Percentiles rank a stretch among this genome's conserved stretches.
Evolutionary conservation across 371 early-diverging fungal genomes (phyloP).

Genomic region (Conidiobolus incongruus): DNA sequence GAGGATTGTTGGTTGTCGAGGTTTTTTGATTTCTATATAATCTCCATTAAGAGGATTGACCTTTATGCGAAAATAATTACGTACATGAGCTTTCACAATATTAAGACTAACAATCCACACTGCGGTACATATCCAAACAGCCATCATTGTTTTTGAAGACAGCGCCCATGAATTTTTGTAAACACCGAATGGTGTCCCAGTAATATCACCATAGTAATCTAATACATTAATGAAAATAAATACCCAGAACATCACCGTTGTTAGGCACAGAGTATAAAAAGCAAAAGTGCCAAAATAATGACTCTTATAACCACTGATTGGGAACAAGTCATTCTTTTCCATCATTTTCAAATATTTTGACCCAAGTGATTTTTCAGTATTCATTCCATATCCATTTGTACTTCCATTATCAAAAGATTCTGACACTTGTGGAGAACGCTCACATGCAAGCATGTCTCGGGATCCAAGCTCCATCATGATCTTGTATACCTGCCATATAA

Average conservation of each 20-base stretch:
- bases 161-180: conserved; percentile 22
- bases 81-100: conserved; percentile 13
- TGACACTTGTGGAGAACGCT: not conserved
- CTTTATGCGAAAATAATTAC: conserved; percentile 39
- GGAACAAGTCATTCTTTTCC: too few species aligned
- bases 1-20: conserved; percentile 20
- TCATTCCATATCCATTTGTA: too few species aligned
- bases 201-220: conserved; percentile 36
- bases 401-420: too few species aligned
- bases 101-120: conserved; percentile 13
- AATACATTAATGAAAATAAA: conserved; percentile 34
- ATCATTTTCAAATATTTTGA: too few species aligned
- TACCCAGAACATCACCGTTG: conserved; percentile 33
- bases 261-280: conserved; percentile 20
- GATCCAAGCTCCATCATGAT: conserved; percentile 2
- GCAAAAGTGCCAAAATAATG: conserved; percentile 29
- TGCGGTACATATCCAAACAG: conserved; percentile 17
- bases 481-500: conserved; percentile 25
- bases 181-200: conserved; percentile 13
- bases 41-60: conserved; percentile 18
- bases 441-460: not conserved
- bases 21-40: conserved; percentile 35
- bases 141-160: conserved; percentile 32
- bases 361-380: too few species aligned
- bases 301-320: conserved; percentile 34